Evolutionary conservation across 495 filamentous ascomycete species (phyloP).

Genomic region (Amorphotheca resinae): DNA sequence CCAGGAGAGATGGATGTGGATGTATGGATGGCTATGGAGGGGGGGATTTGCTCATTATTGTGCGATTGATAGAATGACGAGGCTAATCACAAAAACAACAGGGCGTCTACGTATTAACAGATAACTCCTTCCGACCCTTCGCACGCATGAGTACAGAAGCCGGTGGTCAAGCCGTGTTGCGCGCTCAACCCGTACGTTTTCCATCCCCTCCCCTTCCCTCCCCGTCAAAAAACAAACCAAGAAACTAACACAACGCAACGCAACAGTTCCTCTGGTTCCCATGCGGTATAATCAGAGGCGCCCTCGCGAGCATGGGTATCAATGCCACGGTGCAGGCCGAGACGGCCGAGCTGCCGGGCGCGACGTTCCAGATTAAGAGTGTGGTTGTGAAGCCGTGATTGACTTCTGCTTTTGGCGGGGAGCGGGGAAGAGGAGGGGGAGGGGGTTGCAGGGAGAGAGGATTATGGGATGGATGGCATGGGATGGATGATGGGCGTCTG

Average conservation of each 20-base stretch:
- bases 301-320: constrained; percentile 80
- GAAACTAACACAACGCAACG: constrained; percentile 3
- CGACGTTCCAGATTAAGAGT: constrained; percentile 95
- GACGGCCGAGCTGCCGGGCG: constrained; percentile 69
- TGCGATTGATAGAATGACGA: too few species aligned
- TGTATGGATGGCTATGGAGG: background rate
- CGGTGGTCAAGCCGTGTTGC: constrained; percentile 53
- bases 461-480: background rate
- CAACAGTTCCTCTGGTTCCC: constrained; percentile 85
- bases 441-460: background rate
- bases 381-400: constrained; percentile 42
- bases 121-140: constrained; percentile 84
- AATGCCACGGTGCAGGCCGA: constrained; percentile 84
- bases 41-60: too few species aligned
- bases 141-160: constrained; percentile 71
- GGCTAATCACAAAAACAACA: constrained; percentile 21
- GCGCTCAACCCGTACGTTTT: constrained; percentile 66
- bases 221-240: background rate
- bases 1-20: too few species aligned
- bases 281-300: constrained; percentile 80
- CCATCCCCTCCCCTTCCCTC: constrained; percentile 3
- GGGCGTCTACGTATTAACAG: constrained; percentile 93
- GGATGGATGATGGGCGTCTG: background rate
- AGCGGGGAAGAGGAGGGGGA: background rate
- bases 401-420: background rate